Evolutionary conservation across 2,329 filamentous ascomycete species (phyloP).

Genomic region (Teratosphaeria destructans): DNA sequence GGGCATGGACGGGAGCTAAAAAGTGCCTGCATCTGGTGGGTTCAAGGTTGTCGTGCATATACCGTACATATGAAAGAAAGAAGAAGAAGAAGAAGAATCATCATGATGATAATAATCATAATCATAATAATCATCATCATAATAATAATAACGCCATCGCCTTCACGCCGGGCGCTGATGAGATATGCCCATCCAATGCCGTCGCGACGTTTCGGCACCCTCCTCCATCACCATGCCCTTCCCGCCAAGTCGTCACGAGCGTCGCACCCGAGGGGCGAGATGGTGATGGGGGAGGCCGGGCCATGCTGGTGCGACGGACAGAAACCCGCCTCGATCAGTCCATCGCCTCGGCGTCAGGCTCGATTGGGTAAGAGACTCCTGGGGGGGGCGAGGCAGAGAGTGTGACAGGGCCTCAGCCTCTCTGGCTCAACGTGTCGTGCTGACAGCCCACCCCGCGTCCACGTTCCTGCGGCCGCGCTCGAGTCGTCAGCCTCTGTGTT

Average conservation of each 20-base stretch:
- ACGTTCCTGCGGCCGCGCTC: neutral
- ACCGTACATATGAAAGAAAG: too few species aligned
- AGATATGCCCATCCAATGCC: neutral
- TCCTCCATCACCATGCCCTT: neutral
- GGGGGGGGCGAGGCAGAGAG: neutral
- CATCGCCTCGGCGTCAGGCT: conserved; percentile 2
- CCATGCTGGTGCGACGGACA: neutral
- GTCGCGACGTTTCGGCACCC: neutral
- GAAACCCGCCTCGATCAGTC: neutral
- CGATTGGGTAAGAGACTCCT: neutral
- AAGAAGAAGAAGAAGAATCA: too few species aligned
- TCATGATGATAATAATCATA: too few species aligned
- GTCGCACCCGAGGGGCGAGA: neutral
- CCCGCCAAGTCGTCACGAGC: neutral
- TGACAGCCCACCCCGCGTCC: conserved; percentile 5
- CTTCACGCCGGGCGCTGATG: neutral
- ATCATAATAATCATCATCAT: too few species aligned
- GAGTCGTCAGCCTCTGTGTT: neutral
- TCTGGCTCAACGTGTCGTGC: conserved; percentile 5
- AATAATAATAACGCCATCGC: neutral
- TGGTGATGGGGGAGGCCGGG: neutral
- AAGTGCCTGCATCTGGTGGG: conserved; percentile 1
- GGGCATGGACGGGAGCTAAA: conserved; percentile 1
- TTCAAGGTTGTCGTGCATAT: conserved; percentile 1
- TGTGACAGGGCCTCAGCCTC: conserved; percentile 3